A percentile compares a stretch with the other conserved stretches of the same genome.
Evolutionary conservation across 2,329 filamentous ascomycete genomes (phyloP).

Genomic region (Phoma herbarum): DNA sequence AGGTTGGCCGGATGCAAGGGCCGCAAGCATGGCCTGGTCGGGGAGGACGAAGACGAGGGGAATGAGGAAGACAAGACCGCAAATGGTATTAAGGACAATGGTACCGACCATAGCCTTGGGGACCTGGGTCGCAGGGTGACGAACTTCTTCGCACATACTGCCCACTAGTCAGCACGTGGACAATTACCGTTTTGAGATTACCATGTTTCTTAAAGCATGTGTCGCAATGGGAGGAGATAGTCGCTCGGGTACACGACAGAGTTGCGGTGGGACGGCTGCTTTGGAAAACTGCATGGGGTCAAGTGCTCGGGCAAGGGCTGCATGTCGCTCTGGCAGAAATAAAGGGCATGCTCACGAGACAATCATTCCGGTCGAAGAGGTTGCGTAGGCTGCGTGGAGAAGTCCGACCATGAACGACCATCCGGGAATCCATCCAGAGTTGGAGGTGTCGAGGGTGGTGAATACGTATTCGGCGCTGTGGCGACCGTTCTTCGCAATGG

Average conservation of each 20-base stretch:
- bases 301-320: constrained; percentile 22
- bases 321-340: constrained; percentile 45
- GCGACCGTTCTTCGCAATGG: constrained; percentile 73
- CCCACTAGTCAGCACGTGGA: constrained; percentile 37
- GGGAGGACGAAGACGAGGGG: constrained; percentile 75
- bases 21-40: constrained; percentile 64
- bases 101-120: constrained; percentile 76
- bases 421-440: constrained; percentile 73
- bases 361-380: constrained; percentile 81
- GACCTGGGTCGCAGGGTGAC: constrained; percentile 71
- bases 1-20: constrained; percentile 67
- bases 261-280: constrained; percentile 31
- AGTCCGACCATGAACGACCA: constrained; percentile 79
- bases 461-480: constrained; percentile 71
- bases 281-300: constrained; percentile 33
- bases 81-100: constrained; percentile 71
- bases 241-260: constrained; percentile 25
- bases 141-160: constrained; percentile 78
- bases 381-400: constrained; percentile 76
- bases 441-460: constrained; percentile 69
- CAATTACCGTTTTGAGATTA: constrained; percentile 21
- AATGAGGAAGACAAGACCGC: constrained; percentile 73
- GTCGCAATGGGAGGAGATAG: constrained; percentile 30
- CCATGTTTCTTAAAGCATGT: constrained; percentile 27
- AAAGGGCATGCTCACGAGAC: constrained; percentile 67